Percentiles rank a stretch among this genome's conserved stretches.
Conservation (phyloP, 78 protist genomes). For the Dictyostelium citrinum region DNA sequence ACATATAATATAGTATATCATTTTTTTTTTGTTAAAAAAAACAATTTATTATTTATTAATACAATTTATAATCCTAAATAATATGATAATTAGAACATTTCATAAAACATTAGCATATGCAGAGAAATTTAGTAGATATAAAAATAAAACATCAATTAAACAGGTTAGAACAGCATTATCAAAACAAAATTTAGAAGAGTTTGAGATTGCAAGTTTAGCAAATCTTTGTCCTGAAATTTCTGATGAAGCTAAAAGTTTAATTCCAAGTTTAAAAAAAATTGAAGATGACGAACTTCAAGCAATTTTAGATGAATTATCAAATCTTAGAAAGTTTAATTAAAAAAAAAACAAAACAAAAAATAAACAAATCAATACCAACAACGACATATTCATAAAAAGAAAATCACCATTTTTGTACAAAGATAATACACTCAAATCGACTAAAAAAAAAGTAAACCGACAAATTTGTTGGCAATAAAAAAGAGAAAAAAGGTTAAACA, state of each 20-base stretch:
- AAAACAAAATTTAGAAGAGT: constrained; percentile 49
- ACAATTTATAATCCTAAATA: background rate
- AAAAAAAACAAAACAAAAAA: background rate
- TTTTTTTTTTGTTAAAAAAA: background rate
- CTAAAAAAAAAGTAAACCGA: too few species aligned
- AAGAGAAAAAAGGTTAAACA: too few species aligned
- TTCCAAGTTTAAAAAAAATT: constrained; percentile 35
- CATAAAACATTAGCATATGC: constrained; percentile 77
- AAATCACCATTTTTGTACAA: background rate
- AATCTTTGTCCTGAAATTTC: constrained; percentile 62
- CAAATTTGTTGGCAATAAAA: background rate
- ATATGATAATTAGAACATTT: constrained; percentile 37
- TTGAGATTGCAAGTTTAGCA: constrained; percentile 71
- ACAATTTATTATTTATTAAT: background rate
- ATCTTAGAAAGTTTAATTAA: constrained; percentile 63
- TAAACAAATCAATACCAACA: background rate
- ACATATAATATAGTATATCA: too few species aligned
- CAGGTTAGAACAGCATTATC: constrained; percentile 54
- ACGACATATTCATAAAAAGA: background rate
- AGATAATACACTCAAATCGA: too few species aligned
- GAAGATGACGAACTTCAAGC: constrained; percentile 58
- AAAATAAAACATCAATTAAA: constrained; percentile 54
- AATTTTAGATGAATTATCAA: constrained; percentile 59
- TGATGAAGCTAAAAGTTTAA: constrained; percentile 74
- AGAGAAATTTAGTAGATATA: constrained; percentile 70